phyloP scores from a whole-genome alignment of 139 green algal species.

The Eudorina sp. region DNA sequence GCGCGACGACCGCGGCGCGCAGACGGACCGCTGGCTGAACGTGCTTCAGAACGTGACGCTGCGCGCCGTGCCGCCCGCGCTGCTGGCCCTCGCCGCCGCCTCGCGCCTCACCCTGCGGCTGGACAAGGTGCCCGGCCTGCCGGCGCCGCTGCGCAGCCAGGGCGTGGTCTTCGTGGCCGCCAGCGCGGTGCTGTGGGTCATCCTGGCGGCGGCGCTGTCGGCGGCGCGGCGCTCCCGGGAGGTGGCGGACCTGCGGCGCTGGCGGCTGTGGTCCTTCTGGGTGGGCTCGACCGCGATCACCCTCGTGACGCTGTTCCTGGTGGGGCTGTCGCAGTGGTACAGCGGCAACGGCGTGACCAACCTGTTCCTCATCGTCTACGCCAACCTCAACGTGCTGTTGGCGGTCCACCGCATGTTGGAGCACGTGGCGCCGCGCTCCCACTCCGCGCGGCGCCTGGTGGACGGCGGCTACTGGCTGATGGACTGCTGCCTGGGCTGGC shows the following conservation, averaged over 20 bases:
- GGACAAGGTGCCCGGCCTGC: not conserved
- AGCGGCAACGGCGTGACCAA: constrained; percentile 37
- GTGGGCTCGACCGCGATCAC: not conserved
- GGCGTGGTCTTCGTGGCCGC: constrained; percentile 33
- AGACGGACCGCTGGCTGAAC: constrained; percentile 52
- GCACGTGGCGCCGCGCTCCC: constrained; percentile 1
- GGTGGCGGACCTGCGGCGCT: not conserved
- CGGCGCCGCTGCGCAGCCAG: not conserved
- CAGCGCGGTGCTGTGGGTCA: constrained; percentile 22
- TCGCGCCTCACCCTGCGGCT: constrained; percentile 44
- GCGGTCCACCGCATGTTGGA: constrained; percentile 13
- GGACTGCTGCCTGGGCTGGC: constrained; percentile 10
- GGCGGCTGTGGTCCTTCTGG: constrained; percentile 47
- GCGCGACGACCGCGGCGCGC: constrained; percentile 44
- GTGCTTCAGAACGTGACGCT: constrained; percentile 15
- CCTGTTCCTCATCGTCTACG: constrained; percentile 56
- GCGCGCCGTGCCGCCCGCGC: not conserved
- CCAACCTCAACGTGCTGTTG: constrained; percentile 44
- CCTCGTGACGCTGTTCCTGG: constrained; percentile 21
- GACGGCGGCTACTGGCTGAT: constrained; percentile 19
- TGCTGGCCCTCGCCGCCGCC: constrained; percentile 51
- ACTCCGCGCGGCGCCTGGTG: constrained; percentile 16
- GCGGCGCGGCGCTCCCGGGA: not conserved
- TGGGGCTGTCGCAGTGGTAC: constrained; percentile 3
- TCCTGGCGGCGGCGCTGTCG: not conserved